Evolutionary conservation across 768 basidiomycete genomes (phyloP).

Genomic region (Lentinula boryana): DNA sequence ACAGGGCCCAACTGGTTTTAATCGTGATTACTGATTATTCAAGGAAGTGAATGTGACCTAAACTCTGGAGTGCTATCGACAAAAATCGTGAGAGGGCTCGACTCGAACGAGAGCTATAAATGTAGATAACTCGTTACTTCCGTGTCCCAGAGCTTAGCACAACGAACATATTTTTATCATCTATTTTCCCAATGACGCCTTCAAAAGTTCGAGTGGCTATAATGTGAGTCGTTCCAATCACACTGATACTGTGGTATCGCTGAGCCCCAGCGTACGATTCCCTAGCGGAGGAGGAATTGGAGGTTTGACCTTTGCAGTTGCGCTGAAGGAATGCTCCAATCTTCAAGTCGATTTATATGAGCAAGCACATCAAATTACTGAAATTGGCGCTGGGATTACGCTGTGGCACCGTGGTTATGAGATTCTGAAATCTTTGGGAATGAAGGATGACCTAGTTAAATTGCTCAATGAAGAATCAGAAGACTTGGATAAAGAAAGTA

Average conservation of each 20-base stretch:
- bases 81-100: background rate
- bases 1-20: too few relatives aligned
- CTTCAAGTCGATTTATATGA: constrained; percentile 36
- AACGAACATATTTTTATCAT: background rate
- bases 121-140: too few relatives aligned
- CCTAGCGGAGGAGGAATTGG: constrained; percentile 35
- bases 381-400: constrained; percentile 38
- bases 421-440: constrained; percentile 29
- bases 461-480: constrained; percentile 12
- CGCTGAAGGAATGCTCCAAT: constrained; percentile 17
- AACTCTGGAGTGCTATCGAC: too few relatives aligned
- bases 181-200: background rate
- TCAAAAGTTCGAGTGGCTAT: constrained; percentile 13
- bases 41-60: background rate
- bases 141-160: too few relatives aligned
- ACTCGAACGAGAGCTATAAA: background rate
- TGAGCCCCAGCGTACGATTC: background rate
- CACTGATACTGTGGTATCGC: background rate
- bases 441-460: constrained; percentile 22
- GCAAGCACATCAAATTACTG: constrained; percentile 28
- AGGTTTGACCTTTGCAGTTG: constrained; percentile 29
- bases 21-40: background rate
- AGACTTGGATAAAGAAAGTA: constrained; percentile 10
- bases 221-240: background rate
- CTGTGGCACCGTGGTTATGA: constrained; percentile 34